Base-by-base conservation (phyloP, 176 grass and related monocot species). In the Echinochloa phyllopogon region DNA sequence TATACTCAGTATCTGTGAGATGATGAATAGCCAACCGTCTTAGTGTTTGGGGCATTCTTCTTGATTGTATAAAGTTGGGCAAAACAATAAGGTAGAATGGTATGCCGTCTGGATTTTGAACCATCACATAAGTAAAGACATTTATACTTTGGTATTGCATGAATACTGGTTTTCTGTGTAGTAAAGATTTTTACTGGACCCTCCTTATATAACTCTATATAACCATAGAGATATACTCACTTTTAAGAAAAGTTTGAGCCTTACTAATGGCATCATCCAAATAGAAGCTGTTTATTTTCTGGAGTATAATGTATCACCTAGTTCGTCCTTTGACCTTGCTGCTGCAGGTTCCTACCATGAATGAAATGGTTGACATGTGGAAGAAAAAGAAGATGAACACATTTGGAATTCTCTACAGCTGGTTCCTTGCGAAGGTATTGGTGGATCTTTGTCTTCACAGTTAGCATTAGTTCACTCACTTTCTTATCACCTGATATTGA, bases 351-450 rank as follows among this genome's bases (percentile, higher is more conserved):
- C 96, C 96, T 62, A 99, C 91, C 64, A 74, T 92, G 77, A 92
- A 83, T 40, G 93, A 99, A 85, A 99, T 99, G 93, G 86, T 94
- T 92, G 93, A 99, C 81, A 92, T 92, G 91, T 99, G 93, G 91
- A 99, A 92, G 85, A 99, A 93, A 55, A 92, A 99, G 73, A 99
- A 94, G 75, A 90, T 88, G 81, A 99, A 96, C 82, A 75, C 93
- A 72, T 99, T 99, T 66, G 93, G 96, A 15, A 99, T 99, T 81
- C 83, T 99, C 47, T 99, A 99, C 72, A 94, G 88, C 76, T 99
- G 96, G 89, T 99, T 99, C 85, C 96, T 99, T 84, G 93, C 96
- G 40, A 99, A 96, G 89, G 96, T 86, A 88, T 84, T 41, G 15
- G 17, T 53, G 45, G 33, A 66, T 76, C 14, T 50, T 84, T 78